Evolutionary conservation across 345 rosid genomes (phyloP).

Genomic region (Pistacia vera): DNA sequence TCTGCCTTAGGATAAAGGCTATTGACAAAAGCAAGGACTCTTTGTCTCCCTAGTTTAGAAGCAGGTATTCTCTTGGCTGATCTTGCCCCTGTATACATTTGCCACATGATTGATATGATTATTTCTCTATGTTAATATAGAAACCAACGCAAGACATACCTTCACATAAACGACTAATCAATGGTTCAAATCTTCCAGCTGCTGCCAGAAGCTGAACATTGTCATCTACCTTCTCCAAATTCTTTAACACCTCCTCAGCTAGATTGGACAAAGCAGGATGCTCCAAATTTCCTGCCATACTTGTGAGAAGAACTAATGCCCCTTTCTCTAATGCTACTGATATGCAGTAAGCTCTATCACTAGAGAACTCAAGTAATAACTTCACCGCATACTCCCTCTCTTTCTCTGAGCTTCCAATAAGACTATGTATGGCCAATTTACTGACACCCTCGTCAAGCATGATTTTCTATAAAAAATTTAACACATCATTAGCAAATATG

Average conservation of each 20-base stretch:
- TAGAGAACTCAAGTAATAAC: conserved; percentile 38
- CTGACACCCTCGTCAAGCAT: conserved; percentile 51
- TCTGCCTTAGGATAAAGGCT: not conserved
- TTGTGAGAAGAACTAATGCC: conserved; percentile 46
- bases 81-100: not conserved
- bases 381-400: conserved; percentile 44
- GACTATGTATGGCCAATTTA: conserved; percentile 44
- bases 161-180: conserved; percentile 31
- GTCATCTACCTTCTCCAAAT: conserved; percentile 35
- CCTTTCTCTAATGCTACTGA: conserved; percentile 45
- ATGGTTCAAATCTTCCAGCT: conserved; percentile 52
- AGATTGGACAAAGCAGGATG: conserved; percentile 40
- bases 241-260: conserved; percentile 42
- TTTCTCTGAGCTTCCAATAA: conserved; percentile 44
- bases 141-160: conserved; percentile 26
- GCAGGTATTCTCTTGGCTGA: not conserved
- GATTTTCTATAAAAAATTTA: conserved; percentile 28
- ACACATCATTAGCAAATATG: conserved; percentile 9
- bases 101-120: not conserved
- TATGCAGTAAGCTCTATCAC: conserved; percentile 38
- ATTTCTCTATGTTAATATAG: not conserved
- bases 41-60: not conserved
- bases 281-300: conserved; percentile 46
- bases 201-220: conserved; percentile 37
- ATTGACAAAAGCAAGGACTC: not conserved